Conservation (phyloP, 192 early-diverging fungal species). For the Backusella tarrabulga region DNA sequence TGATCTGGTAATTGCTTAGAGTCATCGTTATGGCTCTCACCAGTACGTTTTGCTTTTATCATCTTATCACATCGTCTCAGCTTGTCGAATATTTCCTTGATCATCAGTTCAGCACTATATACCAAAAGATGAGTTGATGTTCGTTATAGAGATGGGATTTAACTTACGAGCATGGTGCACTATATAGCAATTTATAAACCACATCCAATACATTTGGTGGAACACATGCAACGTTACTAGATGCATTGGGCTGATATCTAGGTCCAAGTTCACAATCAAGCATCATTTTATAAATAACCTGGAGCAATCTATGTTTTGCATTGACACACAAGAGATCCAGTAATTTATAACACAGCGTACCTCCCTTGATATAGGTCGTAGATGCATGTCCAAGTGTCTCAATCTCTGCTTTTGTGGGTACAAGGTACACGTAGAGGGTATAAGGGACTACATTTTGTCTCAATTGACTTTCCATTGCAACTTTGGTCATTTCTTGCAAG, state of each 20-base stretch:
- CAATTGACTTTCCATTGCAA: slow-evolving; percentile 52
- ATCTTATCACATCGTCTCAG: slow-evolving; percentile 65
- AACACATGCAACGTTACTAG: slow-evolving; percentile 55
- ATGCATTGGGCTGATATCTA: slow-evolving; percentile 52
- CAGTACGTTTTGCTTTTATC: slow-evolving; percentile 42
- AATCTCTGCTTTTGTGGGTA: slow-evolving; percentile 47
- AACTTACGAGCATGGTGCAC: slow-evolving; percentile 68
- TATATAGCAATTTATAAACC: slow-evolving; percentile 75
- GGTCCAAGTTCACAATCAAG: slow-evolving; percentile 62
- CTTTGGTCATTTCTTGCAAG: slow-evolving; percentile 52
- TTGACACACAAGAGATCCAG: slow-evolving; percentile 69
- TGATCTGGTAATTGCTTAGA: slow-evolving; percentile 35
- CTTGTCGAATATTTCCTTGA: slow-evolving; percentile 73
- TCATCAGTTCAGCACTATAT: slow-evolving; percentile 58
- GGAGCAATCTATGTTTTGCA: slow-evolving; percentile 57
- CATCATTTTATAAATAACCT: slow-evolving; percentile 75
- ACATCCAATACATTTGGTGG: slow-evolving; percentile 74
- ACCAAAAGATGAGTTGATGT: background rate
- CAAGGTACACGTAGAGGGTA: slow-evolving; percentile 52
- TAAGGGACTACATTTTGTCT: slow-evolving; percentile 49
- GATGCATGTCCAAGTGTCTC: slow-evolving; percentile 39
- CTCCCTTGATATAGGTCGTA: slow-evolving; percentile 61
- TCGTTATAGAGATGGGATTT: background rate
- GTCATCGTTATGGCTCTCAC: slow-evolving; percentile 23
- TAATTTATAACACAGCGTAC: slow-evolving; percentile 61